Evolutionary conservation across 2,329 filamentous ascomycete species (phyloP), one percentile per base, ranked within the genome.

Genomic region (Phoma sp.): DNA sequence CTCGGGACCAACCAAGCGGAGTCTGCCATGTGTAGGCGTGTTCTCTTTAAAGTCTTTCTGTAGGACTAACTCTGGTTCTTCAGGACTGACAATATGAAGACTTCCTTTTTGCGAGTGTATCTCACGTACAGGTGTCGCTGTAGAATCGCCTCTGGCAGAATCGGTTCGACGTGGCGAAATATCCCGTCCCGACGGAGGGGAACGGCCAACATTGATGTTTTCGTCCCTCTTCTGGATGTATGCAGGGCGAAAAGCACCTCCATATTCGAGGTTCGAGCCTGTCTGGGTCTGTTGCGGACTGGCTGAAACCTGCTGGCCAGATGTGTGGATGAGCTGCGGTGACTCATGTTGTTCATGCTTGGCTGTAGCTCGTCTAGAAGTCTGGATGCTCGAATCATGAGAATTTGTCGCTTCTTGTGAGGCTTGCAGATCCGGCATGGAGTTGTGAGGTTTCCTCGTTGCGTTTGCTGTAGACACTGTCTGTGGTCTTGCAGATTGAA

Each of bases 401-500:
- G 27, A 6, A 29, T 49, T 30, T 10, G 51, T 41, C 30, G 29
- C 4, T 18, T 9, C 37, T 7, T 37, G 40, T 3, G 33, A 22
- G 5, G 23, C 36, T 8, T 46, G 43, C 35, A 64, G 10, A 23
- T 59, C 49, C n/a, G 61, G 60, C 49, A 65, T 62, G 4, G 61
- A 58, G 25, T 24, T 50, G 23, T 44, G 47, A 4, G 29, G 40
- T 47, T 41, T 38, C 14, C 36, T 55, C 7, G 33, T 23, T 18
- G 44, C 47, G 7, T 29, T 14, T 10, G 37, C 9, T 8, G 29
- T 47, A 13, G 40, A 50, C 7, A 52, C 41, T n/a, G 37, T 1
- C 2, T 49, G 41, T 7, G 49, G 49, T 11, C 41, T 52, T 27
- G 35, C 38, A 23, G 13, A 38, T 4, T 27, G 41, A 7, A 49